These are phyloP conservation scores for Suhomyces tanzawaensis DNA, from an alignment of 805 yeast species.

Conservation along the genomic window DNA sequence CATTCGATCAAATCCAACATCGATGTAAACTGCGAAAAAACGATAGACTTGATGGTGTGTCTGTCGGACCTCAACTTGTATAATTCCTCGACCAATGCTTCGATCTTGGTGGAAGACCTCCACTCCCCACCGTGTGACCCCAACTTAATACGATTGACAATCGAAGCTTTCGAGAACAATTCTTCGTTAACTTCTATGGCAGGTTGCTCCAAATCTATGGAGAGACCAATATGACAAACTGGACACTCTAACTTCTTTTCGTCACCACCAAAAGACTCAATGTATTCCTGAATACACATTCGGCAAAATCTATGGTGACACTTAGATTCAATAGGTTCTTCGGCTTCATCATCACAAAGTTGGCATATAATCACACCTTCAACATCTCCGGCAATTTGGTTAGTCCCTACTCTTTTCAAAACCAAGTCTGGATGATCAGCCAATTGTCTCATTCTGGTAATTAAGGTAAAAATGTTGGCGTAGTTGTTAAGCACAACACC, in stretches of 20 bases:
- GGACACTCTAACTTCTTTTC: constrained; percentile 76
- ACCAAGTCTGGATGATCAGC: constrained; percentile 99
- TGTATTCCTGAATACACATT: constrained; percentile 85
- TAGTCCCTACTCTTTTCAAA: constrained; percentile 59
- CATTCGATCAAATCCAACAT: constrained; percentile 96
- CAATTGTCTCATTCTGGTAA: constrained; percentile 95
- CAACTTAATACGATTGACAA: constrained; percentile 85
- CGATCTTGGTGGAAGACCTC: constrained; percentile 95
- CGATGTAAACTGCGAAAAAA: constrained; percentile 94
- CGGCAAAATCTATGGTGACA: constrained; percentile 95
- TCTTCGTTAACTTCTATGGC: constrained; percentile 70
- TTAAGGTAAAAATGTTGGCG: constrained; percentile 93
- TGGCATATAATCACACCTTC: constrained; percentile 75
- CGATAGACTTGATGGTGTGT: constrained; percentile 91
- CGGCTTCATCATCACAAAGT: constrained; percentile 96
- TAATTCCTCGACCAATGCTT: constrained; percentile 90
- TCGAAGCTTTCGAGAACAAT: constrained; percentile 59
- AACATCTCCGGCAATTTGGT: constrained; percentile 34
- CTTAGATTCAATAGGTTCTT: constrained; percentile 91
- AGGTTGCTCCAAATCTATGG: constrained; percentile 87
- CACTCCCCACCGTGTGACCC: constrained; percentile 68
- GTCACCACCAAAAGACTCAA: constrained; percentile 72
- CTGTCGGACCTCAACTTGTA: constrained; percentile 82
- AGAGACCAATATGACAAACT: constrained; percentile 89
- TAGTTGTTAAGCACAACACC: constrained; percentile 96